Base-by-base conservation (phyloP, 2,329 filamentous ascomycete species). In the Incumbomyces lentus region DNA sequence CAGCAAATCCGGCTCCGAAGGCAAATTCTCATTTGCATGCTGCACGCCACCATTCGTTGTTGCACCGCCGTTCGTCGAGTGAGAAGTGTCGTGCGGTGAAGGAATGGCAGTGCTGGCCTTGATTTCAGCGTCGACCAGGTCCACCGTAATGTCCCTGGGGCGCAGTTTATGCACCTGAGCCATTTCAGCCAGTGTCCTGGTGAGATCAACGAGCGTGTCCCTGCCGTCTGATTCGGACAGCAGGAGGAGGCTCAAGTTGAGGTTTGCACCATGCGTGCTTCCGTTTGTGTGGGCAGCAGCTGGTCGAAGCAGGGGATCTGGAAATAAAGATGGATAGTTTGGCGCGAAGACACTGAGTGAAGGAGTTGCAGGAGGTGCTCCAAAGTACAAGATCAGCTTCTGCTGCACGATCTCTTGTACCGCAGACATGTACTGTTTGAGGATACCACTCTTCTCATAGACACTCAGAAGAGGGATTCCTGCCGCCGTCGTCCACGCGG, bases 111-210 rank as follows among this genome's bases (percentile, higher is more conserved):
- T 59, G 29, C 75, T 76, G 48, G 81, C 78, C 37, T 67, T 84
- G 42, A 98, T 75, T 66, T 98, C 92, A 3, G 86, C 84, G 60
- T 96, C 88, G 44, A 98, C 81, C 42, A 98, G 70, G 52, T 95
- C 86, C 42, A 76, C 74, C 47, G 81, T 88, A 59, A 98, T 89
- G 61, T 98, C 89, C 29, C 79, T 73, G 1, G 86, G 76, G 1
- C 78, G 78, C 12, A 98, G 74, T 66, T 95, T 95, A 49, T 81
- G 81, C 56, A 82, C 81, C 64, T 96, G 92, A 6, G 87, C 85
- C 92, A 98, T 96, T 61, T 95, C 86, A 5, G 90, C 79, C 17
- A 98, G 73, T 1, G 93, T 96, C 60, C 89, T 87, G 35, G 92
- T 98, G 38, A 98, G 75, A 64, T 98, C 92, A 34, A 98, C 89